Evolutionary conservation across 2,329 filamentous ascomycete genomes (phyloP).

Genomic region (Ustilaginoidea virens): DNA sequence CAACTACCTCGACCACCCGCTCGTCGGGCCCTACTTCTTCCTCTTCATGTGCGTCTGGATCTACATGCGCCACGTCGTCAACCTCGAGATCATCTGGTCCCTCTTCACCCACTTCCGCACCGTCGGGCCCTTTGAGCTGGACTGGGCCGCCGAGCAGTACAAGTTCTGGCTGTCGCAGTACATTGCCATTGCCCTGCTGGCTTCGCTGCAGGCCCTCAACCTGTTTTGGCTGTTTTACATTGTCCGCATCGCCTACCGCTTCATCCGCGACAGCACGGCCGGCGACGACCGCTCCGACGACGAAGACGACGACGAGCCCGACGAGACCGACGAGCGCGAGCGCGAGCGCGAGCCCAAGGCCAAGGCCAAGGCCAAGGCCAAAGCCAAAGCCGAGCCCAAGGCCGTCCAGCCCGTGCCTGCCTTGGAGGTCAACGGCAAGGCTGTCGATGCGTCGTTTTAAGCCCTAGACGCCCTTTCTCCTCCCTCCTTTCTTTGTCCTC

Average conservation of each 20-base stretch:
- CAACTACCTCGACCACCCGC: slow-evolving; percentile 70
- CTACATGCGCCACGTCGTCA: slow-evolving; percentile 78
- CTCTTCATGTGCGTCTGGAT: slow-evolving; percentile 73
- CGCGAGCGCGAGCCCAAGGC: no score
- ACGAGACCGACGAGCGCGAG: slow-evolving; percentile 15
- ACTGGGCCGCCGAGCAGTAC: slow-evolving; percentile 65
- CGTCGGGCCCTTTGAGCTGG: slow-evolving; percentile 57
- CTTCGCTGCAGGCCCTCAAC: slow-evolving; percentile 57
- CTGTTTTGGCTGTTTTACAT: slow-evolving; percentile 74
- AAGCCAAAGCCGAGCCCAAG: slow-evolving; percentile 13
- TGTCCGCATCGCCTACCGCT: slow-evolving; percentile 56
- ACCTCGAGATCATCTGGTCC: slow-evolving; percentile 61
- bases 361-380: no score
- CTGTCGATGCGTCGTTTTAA: slow-evolving; percentile 4
- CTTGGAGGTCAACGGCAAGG: slow-evolving; percentile 10
- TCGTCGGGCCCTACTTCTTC: slow-evolving; percentile 74
- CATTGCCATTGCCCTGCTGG: slow-evolving; percentile 51
- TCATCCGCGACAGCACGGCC: slow-evolving; percentile 42
- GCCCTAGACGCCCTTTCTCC: neutral
- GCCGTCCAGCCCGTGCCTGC: slow-evolving; percentile 7
- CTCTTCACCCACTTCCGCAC: slow-evolving; percentile 62
- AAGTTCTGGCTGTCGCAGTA: slow-evolving; percentile 56
- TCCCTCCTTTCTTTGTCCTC: no score
- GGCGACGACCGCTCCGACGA: slow-evolving; percentile 59
- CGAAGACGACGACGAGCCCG: slow-evolving; percentile 46